A percentile compares a stretch with the other conserved stretches of the same genome.
Conservation (phyloP, 192 early-diverging fungal species). For the Dissophora globulifera region DNA sequence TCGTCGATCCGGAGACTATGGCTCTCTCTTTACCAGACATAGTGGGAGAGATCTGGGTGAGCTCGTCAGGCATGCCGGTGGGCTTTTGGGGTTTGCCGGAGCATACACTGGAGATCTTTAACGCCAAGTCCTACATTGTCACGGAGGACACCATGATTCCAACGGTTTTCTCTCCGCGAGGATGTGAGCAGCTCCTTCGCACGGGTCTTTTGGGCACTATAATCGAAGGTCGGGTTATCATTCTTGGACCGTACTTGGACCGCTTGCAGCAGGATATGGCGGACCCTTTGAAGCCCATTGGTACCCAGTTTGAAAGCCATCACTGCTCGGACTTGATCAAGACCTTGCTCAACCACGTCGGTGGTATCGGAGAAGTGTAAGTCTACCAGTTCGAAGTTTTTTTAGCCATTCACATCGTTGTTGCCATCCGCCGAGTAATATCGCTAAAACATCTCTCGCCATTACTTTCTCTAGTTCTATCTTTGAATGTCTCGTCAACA, state of each 20-base stretch:
- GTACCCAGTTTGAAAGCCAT: slow-evolving; percentile 36
- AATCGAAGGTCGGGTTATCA: slow-evolving; percentile 72
- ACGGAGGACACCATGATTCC: slow-evolving; percentile 52
- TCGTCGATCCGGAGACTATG: slow-evolving; percentile 83
- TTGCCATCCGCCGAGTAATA: background rate
- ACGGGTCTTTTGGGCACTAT: slow-evolving; percentile 77
- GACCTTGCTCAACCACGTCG: slow-evolving; percentile 30
- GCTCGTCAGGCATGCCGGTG: slow-evolving; percentile 70
- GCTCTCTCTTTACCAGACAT: slow-evolving; percentile 71
- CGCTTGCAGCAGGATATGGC: slow-evolving; percentile 63
- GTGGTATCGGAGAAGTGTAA: slow-evolving; percentile 55
- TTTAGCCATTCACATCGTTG: background rate
- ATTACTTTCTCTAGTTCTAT: slow-evolving; percentile 52
- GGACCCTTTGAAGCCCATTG: slow-evolving; percentile 36
- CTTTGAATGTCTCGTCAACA: slow-evolving; percentile 73
- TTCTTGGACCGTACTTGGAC: slow-evolving; percentile 79
- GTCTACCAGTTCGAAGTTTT: background rate
- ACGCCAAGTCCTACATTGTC: slow-evolving; percentile 64
- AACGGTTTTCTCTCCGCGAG: slow-evolving; percentile 49
- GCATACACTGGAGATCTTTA: slow-evolving; percentile 75
- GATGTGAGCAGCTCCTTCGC: slow-evolving; percentile 62
- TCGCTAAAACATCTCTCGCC: background rate
- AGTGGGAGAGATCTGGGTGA: slow-evolving; percentile 84
- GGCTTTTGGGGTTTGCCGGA: slow-evolving; percentile 80
- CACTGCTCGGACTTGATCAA: slow-evolving; percentile 39